Evolutionary conservation across 225 moss, liverwort and hornwort species (phyloP), one percentile per base, ranked within the genome.

Genomic region (Lunularia cruciata): DNA sequence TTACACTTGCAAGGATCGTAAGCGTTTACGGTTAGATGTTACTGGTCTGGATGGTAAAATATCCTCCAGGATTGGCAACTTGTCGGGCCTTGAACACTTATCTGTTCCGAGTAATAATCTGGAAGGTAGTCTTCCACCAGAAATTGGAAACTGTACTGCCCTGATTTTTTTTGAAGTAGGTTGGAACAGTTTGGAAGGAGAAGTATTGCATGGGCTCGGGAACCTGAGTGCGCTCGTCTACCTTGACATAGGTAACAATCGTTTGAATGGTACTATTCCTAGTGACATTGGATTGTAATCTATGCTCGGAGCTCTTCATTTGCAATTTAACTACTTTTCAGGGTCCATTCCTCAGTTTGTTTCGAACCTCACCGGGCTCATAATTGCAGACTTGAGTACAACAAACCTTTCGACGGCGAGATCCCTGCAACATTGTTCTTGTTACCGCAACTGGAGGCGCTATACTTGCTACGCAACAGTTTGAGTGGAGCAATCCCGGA

Each of bases 231-330:
- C 7, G 8, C 22, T 9, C 11, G 9, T 6, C 11, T 19, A 55
- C 25, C 19, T 55, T 6, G 8, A 55, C 8, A 8, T 55, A 8
- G n/a, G 25, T n/a, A 26, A 55, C 8, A 55, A n/a, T n/a, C n/a
- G n/a, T n/a, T n/a, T n/a, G n/a, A n/a, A n/a, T n/a, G n/a, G n/a
- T n/a, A n/a, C n/a, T 8, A 55, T 55, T 6, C 54, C 54, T 8
- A 55, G 7, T 55, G 54, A n/a, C 7, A 19, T 63, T 63, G 34
- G n/a, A 63, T 20, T 37, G n/a, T 55, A 20, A 10, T 55, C 54
- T 55, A 8, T 6, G 18, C 37, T 68, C 23, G 11, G 2, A 4
- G 6, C 7, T 8, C 4, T 69, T 2, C 15, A 26, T 6, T n/a
- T 69, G 1, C 0, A 16, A 6, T 3, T 0, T 4, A 69, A 69